Percentiles rank a stretch among this genome's conserved stretches.
Conservation (phyloP, 202 grass and related monocot species). For the Zoysia matrella region DNA sequence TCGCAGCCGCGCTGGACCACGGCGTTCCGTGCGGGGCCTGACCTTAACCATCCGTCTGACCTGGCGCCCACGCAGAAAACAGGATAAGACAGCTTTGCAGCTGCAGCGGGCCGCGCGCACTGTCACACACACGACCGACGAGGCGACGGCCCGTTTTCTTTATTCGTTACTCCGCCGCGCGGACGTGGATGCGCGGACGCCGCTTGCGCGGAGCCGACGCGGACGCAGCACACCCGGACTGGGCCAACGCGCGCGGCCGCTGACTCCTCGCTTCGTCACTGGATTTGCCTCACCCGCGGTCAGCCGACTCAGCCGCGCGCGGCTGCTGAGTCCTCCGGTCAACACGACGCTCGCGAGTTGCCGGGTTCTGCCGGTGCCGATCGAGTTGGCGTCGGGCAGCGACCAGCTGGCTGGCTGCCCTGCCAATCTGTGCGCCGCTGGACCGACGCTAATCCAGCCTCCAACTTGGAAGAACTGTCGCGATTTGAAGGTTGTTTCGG, state of each 20-base stretch:
- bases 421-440: neutral
- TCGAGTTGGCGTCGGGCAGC: neutral
- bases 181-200: neutral
- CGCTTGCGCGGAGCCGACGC: neutral
- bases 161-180: neutral
- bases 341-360: slow-evolving; percentile 19
- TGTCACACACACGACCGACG: neutral
- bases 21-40: neutral
- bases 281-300: too few species aligned
- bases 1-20: slow-evolving; percentile 19
- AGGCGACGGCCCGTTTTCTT: neutral
- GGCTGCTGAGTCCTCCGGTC: neutral
- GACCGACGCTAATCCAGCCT: neutral
- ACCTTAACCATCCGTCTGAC: slow-evolving; percentile 18
- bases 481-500: too few species aligned
- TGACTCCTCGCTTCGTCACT: neutral
- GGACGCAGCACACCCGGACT: neutral
- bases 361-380: neutral
- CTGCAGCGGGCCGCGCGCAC: neutral
- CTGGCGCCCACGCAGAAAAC: slow-evolving; percentile 38
- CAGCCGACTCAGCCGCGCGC: too few species aligned
- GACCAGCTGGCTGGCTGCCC: slow-evolving; percentile 3
- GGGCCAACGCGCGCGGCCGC: neutral
- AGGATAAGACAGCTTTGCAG: slow-evolving; percentile 21
- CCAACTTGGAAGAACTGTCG: neutral